Percentiles rank a stretch among this genome's conserved stretches.
phyloP scores from a whole-genome alignment of 352 stramenopile genomes.

The Phytopythium sindhum region DNA sequence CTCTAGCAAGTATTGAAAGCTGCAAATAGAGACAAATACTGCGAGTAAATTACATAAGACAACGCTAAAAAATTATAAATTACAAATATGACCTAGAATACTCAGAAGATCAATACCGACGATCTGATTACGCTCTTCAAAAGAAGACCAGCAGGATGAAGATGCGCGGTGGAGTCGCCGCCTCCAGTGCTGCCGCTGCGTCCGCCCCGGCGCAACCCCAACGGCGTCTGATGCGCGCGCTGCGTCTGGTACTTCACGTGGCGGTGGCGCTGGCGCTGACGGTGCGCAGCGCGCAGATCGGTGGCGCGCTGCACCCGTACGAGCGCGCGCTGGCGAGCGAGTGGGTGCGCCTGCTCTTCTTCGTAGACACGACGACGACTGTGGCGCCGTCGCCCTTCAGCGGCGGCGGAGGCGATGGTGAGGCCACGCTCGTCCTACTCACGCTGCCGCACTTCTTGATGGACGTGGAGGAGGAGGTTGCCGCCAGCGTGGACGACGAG shows the following conservation, averaged over 20 bases:
- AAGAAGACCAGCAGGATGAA: no score
- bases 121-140: background rate
- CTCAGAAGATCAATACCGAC: background rate
- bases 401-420: background rate
- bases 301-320: conserved; percentile 48
- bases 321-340: conserved; percentile 59
- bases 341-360: conserved; percentile 72
- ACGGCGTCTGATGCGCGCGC: conserved; percentile 8
- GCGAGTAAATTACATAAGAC: no score
- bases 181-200: no score
- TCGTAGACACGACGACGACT: conserved; percentile 38
- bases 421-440: conserved; percentile 14
- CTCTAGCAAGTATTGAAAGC: no score
- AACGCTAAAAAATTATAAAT: no score
- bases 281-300: conserved; percentile 42
- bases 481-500: conserved; percentile 59
- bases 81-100: background rate
- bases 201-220: background rate
- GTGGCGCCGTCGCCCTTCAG: conserved; percentile 8
- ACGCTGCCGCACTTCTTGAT: conserved; percentile 67
- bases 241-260: conserved; percentile 41
- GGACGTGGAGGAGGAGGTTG: conserved; percentile 62
- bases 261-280: conserved; percentile 39
- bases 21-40: no score
- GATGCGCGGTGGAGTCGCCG: no score